phyloP scores from a whole-genome alignment of 331 rosid genomes.

The Quercus lobata region DNA sequence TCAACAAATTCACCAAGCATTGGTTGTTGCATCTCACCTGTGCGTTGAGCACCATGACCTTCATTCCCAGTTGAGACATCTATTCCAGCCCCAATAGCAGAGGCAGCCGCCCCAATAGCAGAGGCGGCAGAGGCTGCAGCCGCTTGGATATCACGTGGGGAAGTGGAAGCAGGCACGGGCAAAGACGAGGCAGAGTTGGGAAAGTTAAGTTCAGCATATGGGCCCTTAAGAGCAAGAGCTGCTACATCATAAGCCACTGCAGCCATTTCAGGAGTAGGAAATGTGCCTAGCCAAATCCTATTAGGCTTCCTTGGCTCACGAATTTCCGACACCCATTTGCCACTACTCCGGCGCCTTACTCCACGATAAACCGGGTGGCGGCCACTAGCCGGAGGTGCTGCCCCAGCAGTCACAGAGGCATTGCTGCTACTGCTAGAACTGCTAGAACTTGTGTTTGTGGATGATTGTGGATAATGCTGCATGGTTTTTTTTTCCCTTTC shows the following conservation, averaged over 20 bases:
- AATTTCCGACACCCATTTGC: constrained; percentile 96
- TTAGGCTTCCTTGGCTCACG: constrained; percentile 84
- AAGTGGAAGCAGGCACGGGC: constrained; percentile 68
- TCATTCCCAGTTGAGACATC: constrained; percentile 27
- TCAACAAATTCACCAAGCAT: constrained; percentile 48
- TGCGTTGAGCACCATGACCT: background rate
- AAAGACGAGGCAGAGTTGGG: constrained; percentile 78
- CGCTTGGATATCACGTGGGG: constrained; percentile 70
- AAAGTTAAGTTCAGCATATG: constrained; percentile 65
- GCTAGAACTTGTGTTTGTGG: background rate
- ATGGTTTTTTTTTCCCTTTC: constrained; percentile 17
- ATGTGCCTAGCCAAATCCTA: constrained; percentile 93
- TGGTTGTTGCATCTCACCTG: constrained; percentile 10
- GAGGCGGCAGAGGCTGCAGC: constrained; percentile 81
- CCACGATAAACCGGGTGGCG: constrained; percentile 71
- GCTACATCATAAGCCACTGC: constrained; percentile 95
- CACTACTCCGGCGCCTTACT: constrained; percentile 73
- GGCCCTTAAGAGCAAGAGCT: constrained; percentile 81
- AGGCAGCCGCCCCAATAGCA: constrained; percentile 55
- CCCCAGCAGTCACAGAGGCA: background rate
- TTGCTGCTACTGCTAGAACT: constrained; percentile 12
- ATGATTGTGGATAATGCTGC: constrained; percentile 36
- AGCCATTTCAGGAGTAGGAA: constrained; percentile 86
- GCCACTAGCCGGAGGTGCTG: constrained; percentile 10
- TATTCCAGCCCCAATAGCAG: constrained; percentile 38